Conservation (phyloP, 2,329 filamentous ascomycete species). For the Albifimbria verrucaria region DNA sequence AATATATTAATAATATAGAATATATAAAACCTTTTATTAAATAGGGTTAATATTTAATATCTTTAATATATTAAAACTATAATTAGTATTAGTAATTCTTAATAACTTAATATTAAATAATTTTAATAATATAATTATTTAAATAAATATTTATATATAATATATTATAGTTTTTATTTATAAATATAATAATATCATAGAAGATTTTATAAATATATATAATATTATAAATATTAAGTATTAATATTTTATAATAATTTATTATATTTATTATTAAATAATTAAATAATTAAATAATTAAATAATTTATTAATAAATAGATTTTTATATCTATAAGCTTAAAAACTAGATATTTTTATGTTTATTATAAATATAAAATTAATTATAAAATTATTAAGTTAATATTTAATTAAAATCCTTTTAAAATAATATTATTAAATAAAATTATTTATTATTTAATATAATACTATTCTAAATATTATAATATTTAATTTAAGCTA, state of each 20-base stretch:
- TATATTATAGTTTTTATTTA: not conserved
- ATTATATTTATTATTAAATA: not conserved
- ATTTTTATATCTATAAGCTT: constrained; percentile 1
- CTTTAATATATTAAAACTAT: not conserved
- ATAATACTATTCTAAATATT: not conserved
- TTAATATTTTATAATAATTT: constrained; percentile 3
- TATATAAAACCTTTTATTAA: not conserved
- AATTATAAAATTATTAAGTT: constrained; percentile 1
- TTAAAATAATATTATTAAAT: not conserved
- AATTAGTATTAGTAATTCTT: not conserved
- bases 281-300: constrained; percentile 1
- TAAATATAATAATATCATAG: constrained; percentile 1
- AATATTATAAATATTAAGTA: not conserved
- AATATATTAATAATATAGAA: not conserved
- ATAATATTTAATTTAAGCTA: constrained; percentile 2
- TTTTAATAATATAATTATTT: not conserved
- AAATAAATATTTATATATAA: not conserved
- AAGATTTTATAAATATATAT: constrained; percentile 1
- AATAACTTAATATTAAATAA: not conserved
- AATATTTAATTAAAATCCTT: not conserved
- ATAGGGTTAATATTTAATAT: not conserved
- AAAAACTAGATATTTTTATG: constrained; percentile 1
- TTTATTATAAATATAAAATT: constrained; percentile 1
- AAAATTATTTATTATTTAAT: constrained; percentile 3
- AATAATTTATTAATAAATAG: not conserved